Evolutionary conservation across 1,284 basidiomycete species (phyloP), one percentile per base, ranked within the genome.

Genomic region (Puccinia horiana): DNA sequence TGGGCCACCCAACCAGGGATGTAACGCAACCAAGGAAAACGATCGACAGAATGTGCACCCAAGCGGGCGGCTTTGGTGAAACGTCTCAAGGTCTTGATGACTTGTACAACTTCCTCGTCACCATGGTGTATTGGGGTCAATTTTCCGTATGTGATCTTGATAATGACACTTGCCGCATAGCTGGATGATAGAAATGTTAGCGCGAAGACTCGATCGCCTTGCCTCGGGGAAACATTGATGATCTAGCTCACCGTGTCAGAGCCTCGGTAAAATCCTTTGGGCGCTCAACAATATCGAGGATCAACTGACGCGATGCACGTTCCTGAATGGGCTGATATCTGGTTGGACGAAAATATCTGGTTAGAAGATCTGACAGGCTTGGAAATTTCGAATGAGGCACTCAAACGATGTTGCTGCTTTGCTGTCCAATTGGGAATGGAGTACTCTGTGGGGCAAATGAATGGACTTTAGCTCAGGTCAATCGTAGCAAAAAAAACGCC

Each of bases 91-190:
- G 88, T 88, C 18, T 88, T 87, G 75, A 89, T 90, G 58, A 92
- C 89, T 26, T 89, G 88, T 23, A 86, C 83, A 1, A 93, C 89
- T 49, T 91, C 90, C 49, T 75, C 52, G 52, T 75, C 72, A 26
- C 35, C 16, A 56, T 75, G 52, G 37, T 52, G 35, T 54, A 75
- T 58, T 0, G 72, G 72, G 16, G 52, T 54, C 23, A 52, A 87
- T 82, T 91, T 91, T 0, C 91, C 92, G 83, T 92, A 92, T 9
- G 91, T 90, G 69, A 92, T 88, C 1, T 90, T 88, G 86, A 92
- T 89, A 1, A 92, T 91, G 0, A 92, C 89, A 0, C 90, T 90
- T 0, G 91, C 90, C 0, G 91, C 90, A 84, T 80, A 75, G 11
- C 77, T 83, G 40, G 42, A 72, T 26, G n/a, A 72, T 14, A 47